phyloP scores from a whole-genome alignment of 805 yeast genomes.

The Candida nanaspora region DNA sequence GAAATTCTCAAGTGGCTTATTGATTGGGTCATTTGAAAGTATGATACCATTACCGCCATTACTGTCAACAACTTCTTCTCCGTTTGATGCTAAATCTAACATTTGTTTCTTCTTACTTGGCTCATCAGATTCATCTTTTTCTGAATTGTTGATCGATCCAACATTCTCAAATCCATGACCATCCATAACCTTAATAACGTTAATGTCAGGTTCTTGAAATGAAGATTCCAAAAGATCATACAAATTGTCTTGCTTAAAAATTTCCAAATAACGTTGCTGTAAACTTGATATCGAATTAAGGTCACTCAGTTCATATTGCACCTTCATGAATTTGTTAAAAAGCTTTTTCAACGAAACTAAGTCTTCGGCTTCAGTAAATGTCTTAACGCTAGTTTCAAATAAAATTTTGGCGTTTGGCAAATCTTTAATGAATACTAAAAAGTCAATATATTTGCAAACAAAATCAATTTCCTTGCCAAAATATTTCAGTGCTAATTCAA shows the following conservation, averaged over 20 bases:
- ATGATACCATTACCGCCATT: neutral
- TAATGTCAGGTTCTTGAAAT: slow-evolving; percentile 15
- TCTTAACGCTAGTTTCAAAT: slow-evolving; percentile 69
- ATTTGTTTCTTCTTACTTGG: slow-evolving; percentile 1
- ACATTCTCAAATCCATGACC: slow-evolving; percentile 19
- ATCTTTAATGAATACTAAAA: slow-evolving; percentile 60
- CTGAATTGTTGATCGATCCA: neutral
- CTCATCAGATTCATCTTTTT: slow-evolving; percentile 8
- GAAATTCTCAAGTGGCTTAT: slow-evolving; percentile 6
- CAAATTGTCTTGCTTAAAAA: slow-evolving; percentile 54
- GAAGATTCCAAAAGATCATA: slow-evolving; percentile 16
- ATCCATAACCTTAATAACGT: slow-evolving; percentile 29
- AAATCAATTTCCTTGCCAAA: slow-evolving; percentile 48
- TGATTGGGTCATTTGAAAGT: neutral
- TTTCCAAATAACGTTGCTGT: slow-evolving; percentile 56
- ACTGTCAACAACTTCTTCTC: neutral
- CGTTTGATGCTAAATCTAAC: neutral
- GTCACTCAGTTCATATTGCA: slow-evolving; percentile 67
- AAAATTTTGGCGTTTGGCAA: slow-evolving; percentile 68
- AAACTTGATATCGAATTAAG: slow-evolving; percentile 57
- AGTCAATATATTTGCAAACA: slow-evolving; percentile 62
- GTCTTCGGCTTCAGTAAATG: slow-evolving; percentile 25
- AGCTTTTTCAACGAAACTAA: slow-evolving; percentile 35
- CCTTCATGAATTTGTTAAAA: slow-evolving; percentile 52
- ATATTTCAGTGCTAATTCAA: slow-evolving; percentile 68